phyloP scores from a whole-genome alignment of 2,329 filamentous ascomycete genomes.

The Xylariaceae sp. region DNA sequence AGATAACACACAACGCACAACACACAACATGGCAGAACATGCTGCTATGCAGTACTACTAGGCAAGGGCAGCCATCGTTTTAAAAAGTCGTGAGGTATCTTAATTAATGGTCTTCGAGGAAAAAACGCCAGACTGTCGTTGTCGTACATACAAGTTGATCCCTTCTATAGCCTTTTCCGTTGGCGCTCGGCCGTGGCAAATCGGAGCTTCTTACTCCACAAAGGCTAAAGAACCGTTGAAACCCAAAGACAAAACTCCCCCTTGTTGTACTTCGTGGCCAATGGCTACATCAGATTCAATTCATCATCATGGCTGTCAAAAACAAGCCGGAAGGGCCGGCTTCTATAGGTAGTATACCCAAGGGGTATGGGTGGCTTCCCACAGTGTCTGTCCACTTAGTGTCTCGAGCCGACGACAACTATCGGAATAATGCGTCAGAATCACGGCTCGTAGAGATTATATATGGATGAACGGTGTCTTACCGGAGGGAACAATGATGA shows the following conservation, averaged over 20 bases:
- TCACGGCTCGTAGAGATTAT: background rate
- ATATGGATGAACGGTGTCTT: conserved; percentile 34
- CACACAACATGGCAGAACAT: background rate
- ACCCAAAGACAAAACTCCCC: conserved; percentile 24
- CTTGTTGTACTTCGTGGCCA: conserved; percentile 13
- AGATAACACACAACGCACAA: too few species aligned
- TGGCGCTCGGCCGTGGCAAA: conserved; percentile 15
- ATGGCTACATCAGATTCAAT: conserved; percentile 29
- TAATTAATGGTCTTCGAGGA: conserved; percentile 36
- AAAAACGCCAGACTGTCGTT: conserved; percentile 44
- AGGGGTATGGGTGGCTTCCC: conserved; percentile 20
- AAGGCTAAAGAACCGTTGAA: conserved; percentile 30
- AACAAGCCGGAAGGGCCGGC: conserved; percentile 27
- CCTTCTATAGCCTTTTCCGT: conserved; percentile 20
- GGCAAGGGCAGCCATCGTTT: background rate
- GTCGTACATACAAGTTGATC: conserved; percentile 41
- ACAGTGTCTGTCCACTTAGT: conserved; percentile 26
- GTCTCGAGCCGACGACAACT: conserved; percentile 41
- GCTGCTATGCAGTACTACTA: background rate
- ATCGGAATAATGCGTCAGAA: conserved; percentile 12
- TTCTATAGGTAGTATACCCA: conserved; percentile 21
- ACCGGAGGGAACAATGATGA: conserved; percentile 94
- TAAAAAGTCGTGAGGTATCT: conserved; percentile 31
- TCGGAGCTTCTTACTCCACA: conserved; percentile 26
- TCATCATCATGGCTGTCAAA: conserved; percentile 30